A percentile compares a stretch with the other conserved stretches of the same genome.
Conservation (phyloP, 139 green algal species). For the Tetradesmus obliquus region DNA sequence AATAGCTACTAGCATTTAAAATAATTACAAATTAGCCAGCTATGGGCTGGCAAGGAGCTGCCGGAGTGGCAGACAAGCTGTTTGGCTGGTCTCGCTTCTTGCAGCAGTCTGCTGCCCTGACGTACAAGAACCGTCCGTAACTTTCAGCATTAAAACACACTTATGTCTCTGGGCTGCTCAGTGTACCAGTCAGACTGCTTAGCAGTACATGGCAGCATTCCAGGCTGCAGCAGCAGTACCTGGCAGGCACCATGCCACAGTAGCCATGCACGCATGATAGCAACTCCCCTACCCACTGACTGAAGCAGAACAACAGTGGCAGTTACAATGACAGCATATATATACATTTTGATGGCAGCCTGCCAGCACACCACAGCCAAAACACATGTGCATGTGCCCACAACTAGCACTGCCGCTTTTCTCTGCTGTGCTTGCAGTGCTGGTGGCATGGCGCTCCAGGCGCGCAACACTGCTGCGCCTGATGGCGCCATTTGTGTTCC, state of each 20-base stretch:
- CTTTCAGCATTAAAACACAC: not conserved
- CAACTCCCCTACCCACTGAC: not conserved
- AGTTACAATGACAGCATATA: not conserved
- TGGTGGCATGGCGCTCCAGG: constrained; percentile 80
- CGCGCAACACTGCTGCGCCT: constrained; percentile 80
- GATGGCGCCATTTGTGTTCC: constrained; percentile 86
- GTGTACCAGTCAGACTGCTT: not conserved
- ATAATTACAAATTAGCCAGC: not conserved
- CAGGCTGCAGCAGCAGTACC: not conserved
- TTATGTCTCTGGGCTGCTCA: not conserved
- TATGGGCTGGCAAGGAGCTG: not conserved
- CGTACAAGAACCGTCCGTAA: constrained; percentile 20
- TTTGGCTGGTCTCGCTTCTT: constrained; percentile 5
- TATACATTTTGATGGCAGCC: not conserved
- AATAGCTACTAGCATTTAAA: not conserved
- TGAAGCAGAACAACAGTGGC: no score
- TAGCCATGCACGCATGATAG: not conserved
- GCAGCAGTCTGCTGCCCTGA: constrained; percentile 7
- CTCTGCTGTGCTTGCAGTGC: constrained; percentile 40
- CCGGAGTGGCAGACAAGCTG: not conserved
- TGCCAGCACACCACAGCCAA: not conserved
- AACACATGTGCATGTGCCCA: not conserved
- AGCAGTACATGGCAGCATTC: not conserved
- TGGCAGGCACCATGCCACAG: not conserved
- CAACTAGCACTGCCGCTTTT: not conserved